These are phyloP conservation scores for Tuctoria greenei DNA, from an alignment of 176 grass and related monocot genomes.

Conservation along the genomic window DNA sequence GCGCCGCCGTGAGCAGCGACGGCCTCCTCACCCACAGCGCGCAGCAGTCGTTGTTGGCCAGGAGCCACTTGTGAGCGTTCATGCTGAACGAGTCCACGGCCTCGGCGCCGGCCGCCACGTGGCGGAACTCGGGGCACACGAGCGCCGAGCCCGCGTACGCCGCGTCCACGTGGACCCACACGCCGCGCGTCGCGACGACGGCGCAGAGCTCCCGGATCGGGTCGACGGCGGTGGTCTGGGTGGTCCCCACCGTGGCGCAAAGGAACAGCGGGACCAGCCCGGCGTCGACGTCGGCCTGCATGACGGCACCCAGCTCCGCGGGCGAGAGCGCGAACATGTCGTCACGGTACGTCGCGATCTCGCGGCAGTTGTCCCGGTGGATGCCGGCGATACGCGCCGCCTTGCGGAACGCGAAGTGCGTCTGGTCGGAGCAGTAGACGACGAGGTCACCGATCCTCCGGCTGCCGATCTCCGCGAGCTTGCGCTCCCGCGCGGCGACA, in stretches of 20 bases:
- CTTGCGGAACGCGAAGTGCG: constrained; percentile 56
- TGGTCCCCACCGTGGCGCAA: constrained; percentile 59
- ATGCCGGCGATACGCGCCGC: constrained; percentile 52
- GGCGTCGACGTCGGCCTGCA: constrained; percentile 46
- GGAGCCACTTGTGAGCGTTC: constrained; percentile 72
- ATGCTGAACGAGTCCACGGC: constrained; percentile 56
- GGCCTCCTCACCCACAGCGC: constrained; percentile 55
- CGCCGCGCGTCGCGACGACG: constrained; percentile 7
- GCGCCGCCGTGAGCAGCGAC: constrained; percentile 39
- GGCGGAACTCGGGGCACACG: constrained; percentile 62
- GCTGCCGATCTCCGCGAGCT: constrained; percentile 35
- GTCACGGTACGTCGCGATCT: constrained; percentile 27
- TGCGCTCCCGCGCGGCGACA: constrained; percentile 48
- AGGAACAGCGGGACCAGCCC: constrained; percentile 57
- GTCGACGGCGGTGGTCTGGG: constrained; percentile 50
- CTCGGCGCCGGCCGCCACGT: constrained; percentile 35
- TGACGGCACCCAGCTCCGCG: not conserved
- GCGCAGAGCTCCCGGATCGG: constrained; percentile 36
- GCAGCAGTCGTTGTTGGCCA: constrained; percentile 74
- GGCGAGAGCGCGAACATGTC: constrained; percentile 49
- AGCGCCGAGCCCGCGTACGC: constrained; percentile 49
- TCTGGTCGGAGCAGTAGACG: constrained; percentile 72
- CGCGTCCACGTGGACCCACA: constrained; percentile 63
- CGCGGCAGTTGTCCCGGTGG: constrained; percentile 43
- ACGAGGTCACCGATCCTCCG: constrained; percentile 40